phyloP scores from a whole-genome alignment of 495 filamentous ascomycete species.

The Glutinoglossum americanum region DNA sequence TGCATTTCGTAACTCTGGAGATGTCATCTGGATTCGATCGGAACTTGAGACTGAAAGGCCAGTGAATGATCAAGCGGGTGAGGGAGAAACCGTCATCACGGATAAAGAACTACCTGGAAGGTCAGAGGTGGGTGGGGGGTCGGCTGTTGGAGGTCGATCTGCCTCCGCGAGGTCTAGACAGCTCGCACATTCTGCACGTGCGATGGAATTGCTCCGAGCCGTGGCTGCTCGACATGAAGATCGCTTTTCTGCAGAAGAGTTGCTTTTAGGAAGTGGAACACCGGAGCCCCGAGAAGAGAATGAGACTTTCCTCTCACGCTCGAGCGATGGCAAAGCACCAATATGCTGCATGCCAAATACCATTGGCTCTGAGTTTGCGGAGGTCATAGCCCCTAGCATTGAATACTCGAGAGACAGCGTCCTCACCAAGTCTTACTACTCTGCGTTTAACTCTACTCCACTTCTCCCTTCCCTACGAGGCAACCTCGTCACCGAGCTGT shows the following conservation, averaged over 20 bases:
- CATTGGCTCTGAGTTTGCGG: conserved; percentile 31
- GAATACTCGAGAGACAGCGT: conserved; percentile 31
- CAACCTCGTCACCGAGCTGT: conserved; percentile 75
- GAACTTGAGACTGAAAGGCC: conserved; percentile 42
- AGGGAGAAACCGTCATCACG: conserved; percentile 22
- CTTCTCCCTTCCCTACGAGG: conserved; percentile 50
- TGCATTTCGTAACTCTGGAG: conserved; percentile 53
- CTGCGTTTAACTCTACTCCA: conserved; percentile 55
- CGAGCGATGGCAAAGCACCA: conserved; percentile 21
- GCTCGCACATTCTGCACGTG: background rate
- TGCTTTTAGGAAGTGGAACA: conserved; percentile 12
- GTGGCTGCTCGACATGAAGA: conserved; percentile 4
- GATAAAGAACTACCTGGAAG: conserved; percentile 9
- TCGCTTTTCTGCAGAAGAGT: conserved; percentile 8
- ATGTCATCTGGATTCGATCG: conserved; percentile 76
- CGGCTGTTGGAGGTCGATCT: conserved; percentile 3
- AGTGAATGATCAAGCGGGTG: conserved; percentile 12
- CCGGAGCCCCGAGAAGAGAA: conserved; percentile 19
- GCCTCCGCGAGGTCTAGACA: conserved; percentile 7
- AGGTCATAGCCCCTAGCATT: conserved; percentile 6
- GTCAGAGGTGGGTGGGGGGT: background rate
- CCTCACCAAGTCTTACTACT: conserved; percentile 68
- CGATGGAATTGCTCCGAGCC: background rate
- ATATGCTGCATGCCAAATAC: conserved; percentile 35
- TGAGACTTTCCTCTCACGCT: conserved; percentile 40